Evolutionary conservation across 176 grass and related monocot genomes (phyloP), one percentile per base, ranked within the genome.

Genomic region (Carex myosuroides): DNA sequence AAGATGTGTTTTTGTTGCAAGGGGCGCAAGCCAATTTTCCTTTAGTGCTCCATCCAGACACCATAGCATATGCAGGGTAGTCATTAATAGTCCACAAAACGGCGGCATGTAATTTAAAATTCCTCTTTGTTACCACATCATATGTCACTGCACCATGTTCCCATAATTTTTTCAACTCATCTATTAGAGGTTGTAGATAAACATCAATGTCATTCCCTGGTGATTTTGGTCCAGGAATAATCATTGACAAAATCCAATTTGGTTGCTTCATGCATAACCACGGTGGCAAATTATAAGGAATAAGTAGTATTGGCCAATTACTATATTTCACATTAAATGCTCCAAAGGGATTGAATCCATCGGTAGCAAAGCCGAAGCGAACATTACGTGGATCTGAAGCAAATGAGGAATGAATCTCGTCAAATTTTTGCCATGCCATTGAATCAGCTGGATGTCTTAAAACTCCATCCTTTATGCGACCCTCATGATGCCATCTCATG

Each of bases 401-500:
- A 63, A 83, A 83, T 8, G 24, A 1, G 2, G 10, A 39, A 83
- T 83, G 37, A 9, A 65, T 1, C 2, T 54, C 18, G 30, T 83
- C 81, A 41, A 71, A 44, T n/a, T 72, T 44, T 72, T 72, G 33
- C 68, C 68, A 72, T 39, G 68, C 33, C 17, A 44, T 18, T 5
- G 33, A 72, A 44, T 72, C 68, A 2, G 68, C 68, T 17, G 33
- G 68, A 44, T 72, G 68, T 16, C 30, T 35, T 9, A 72, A 39
- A 17, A 72, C 18, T 16, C 68, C 68, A 21, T 75, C 70, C 17
- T 75, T 77, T 35, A 70, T 86, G 17, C 79, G 12, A 12, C 67
- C 35, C 18, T 81, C 56, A 13, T 89, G 32, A 81, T 85, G 87
- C 76, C 83, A 88, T 7, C 24, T 53, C 53, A 85, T 64, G 50